Evolutionary conservation across 2,329 filamentous ascomycete genomes (phyloP).

Genomic region (Cercospora sp.): DNA sequence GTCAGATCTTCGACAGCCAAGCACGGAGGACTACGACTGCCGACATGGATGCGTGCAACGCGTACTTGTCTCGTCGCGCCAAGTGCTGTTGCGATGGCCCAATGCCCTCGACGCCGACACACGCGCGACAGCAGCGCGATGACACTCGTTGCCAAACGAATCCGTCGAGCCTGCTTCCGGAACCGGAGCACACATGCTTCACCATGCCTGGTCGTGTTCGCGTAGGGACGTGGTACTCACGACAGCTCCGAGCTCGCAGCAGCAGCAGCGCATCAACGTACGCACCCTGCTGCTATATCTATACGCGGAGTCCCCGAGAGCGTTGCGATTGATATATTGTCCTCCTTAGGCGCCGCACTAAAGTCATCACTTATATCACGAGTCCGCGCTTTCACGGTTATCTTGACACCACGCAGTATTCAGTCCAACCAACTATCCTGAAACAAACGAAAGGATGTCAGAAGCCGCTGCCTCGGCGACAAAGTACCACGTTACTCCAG

Average conservation of each 20-base stretch:
- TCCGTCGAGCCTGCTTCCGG: not conserved
- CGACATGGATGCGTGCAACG: not conserved
- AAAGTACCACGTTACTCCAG: slow-evolving; percentile 31
- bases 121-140: not conserved
- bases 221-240: not conserved
- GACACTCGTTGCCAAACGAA: not conserved
- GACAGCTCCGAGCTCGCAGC: slow-evolving; percentile 4
- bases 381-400: not conserved
- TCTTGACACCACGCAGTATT: not conserved
- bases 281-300: not conserved
- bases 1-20: not conserved
- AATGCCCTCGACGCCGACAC: not conserved
- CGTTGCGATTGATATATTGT: not conserved
- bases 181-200: not conserved
- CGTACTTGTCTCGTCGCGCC: not conserved
- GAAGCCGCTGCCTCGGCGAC: not conserved
- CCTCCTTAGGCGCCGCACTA: not conserved
- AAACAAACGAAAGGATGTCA: not conserved
- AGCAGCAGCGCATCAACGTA: not conserved
- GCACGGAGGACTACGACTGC: not conserved
- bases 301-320: not conserved
- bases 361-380: not conserved
- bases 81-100: not conserved
- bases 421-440: not conserved
- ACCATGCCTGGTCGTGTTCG: not conserved